Evolutionary conservation across 208 protist species (phyloP), one percentile per base, ranked within the genome.

Genomic region (Phytomonas francai): DNA sequence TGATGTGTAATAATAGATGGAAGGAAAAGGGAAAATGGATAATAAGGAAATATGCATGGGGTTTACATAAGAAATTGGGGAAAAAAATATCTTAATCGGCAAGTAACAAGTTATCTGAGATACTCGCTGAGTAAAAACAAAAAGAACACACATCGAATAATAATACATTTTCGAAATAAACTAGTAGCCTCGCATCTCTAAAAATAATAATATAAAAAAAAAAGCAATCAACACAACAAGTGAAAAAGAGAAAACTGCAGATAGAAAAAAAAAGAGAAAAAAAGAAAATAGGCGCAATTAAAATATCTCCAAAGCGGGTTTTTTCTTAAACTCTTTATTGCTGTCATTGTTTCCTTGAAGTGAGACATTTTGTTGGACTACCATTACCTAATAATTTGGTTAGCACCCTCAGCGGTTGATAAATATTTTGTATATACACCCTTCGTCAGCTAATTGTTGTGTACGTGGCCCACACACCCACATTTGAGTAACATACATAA

Each of bases 21-120:
- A 16, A 74, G 70, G 73, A 72, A 19, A 65, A 70, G 39, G 58
- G 34, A 74, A 69, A 70, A 70, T 54, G 49, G 57, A 63, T 25
- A 49, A 65, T 45, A n/a, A 59, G 32, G n/a, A 27, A 73, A 70
- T 22, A 25, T 29, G 42, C 22, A 22, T 28, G 63, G 11, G n/a
- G 61, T 28, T 45, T 0, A 64, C 2, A 62, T 19, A 25, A 58
- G 22, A 63, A 63, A 63, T 63, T n/a, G n/a, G n/a, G n/a, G n/a
- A 7, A 54, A 54, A 25, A 54, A 25, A 58, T 63, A 63, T 63
- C 22, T 7, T 45, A 12, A 39, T 36, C 22, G 2, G 34, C 0
- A 45, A 58, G 54, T 63, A 34, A 31, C 11, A 42, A 58, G 28
- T 14, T 57, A 61, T 2, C 0, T 30, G 33, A 33, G 36, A 45